Evolutionary conservation across 495 filamentous ascomycete genomes (phyloP).

Genomic region (Emericellopsis terricola): DNA sequence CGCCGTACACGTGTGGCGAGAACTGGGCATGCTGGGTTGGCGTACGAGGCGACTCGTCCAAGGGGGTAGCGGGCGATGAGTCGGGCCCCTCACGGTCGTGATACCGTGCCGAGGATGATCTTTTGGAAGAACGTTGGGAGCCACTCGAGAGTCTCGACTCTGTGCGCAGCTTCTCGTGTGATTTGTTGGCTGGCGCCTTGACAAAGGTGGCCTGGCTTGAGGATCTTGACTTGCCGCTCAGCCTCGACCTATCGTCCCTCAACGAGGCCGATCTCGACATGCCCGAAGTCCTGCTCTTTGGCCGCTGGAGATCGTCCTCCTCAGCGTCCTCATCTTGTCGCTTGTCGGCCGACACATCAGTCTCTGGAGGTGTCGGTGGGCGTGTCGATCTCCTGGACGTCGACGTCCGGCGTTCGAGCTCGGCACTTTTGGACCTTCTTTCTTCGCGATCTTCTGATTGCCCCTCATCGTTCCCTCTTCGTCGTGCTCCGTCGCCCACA

Average conservation of each 20-base stretch:
- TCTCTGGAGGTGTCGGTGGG: slow-evolving; percentile 37
- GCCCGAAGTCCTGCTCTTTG: slow-evolving; percentile 19
- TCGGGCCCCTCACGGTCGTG: slow-evolving; percentile 15
- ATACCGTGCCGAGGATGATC: slow-evolving; percentile 25
- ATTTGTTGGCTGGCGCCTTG: slow-evolving; percentile 11
- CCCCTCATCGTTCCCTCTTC: not conserved
- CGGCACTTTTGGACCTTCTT: slow-evolving; percentile 20
- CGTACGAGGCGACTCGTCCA: slow-evolving; percentile 38
- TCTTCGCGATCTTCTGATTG: slow-evolving; percentile 1
- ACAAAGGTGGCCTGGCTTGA: slow-evolving; percentile 26
- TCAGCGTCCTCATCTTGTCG: slow-evolving; percentile 15
- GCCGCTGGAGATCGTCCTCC: slow-evolving; percentile 11
- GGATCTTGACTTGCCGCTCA: slow-evolving; percentile 26
- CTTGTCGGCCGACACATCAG: slow-evolving; percentile 30
- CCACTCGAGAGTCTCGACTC: slow-evolving; percentile 5
- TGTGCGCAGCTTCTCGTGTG: slow-evolving; percentile 3
- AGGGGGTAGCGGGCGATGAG: slow-evolving; percentile 26
- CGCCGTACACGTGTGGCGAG: slow-evolving; percentile 14
- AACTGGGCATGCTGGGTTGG: slow-evolving; percentile 35
- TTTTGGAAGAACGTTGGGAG: slow-evolving; percentile 3
- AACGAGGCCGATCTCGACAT: slow-evolving; percentile 21
- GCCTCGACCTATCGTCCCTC: slow-evolving; percentile 20
- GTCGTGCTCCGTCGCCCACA: slow-evolving; percentile 15
- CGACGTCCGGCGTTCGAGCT: slow-evolving; percentile 6
- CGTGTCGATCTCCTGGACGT: slow-evolving; percentile 20